Conservation (phyloP, 2,329 filamentous ascomycete species). For the Aureobasidium sp. region DNA sequence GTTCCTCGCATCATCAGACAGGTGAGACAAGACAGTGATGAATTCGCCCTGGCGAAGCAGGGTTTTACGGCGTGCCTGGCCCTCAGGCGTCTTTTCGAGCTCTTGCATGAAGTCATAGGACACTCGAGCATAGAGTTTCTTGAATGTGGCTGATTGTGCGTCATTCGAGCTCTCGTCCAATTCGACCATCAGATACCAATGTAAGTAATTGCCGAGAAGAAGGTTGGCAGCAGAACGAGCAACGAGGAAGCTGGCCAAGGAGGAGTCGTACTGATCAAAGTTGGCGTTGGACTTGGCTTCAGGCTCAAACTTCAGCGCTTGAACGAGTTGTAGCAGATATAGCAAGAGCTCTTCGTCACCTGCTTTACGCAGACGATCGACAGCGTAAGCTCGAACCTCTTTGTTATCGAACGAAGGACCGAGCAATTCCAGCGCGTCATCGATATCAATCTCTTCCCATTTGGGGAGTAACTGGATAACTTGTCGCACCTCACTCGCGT, state of each 20-base stretch:
- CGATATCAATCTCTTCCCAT: conserved; percentile 95
- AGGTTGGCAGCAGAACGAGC: conserved; percentile 81
- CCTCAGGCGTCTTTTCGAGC: conserved; percentile 63
- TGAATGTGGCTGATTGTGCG: conserved; percentile 54
- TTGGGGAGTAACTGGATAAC: conserved; percentile 83
- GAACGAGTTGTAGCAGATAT: conserved; percentile 88
- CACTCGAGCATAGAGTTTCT: conserved; percentile 83
- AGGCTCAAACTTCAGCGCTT: conserved; percentile 89
- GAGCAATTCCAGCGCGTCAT: conserved; percentile 88
- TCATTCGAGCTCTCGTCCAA: conserved; percentile 66
- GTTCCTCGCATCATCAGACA: conserved; percentile 80
- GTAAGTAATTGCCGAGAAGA: conserved; percentile 85
- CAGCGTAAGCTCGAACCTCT: conserved; percentile 84
- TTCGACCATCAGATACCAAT: conserved; percentile 99
- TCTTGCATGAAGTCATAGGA: conserved; percentile 95
- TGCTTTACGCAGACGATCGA: conserved; percentile 82
- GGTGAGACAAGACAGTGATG: conserved; percentile 76
- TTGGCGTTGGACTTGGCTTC: conserved; percentile 50
- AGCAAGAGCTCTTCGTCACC: conserved; percentile 86
- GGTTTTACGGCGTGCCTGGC: conserved; percentile 65
- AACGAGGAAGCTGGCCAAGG: conserved; percentile 82
- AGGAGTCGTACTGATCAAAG: conserved; percentile 61
- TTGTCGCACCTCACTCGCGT: conserved; percentile 76
- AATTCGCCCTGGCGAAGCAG: conserved; percentile 84
- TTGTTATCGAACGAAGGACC: conserved; percentile 87